Evolutionary conservation across 2,329 filamentous ascomycete genomes (phyloP).

Genomic region (Xylariaceae sp.): DNA sequence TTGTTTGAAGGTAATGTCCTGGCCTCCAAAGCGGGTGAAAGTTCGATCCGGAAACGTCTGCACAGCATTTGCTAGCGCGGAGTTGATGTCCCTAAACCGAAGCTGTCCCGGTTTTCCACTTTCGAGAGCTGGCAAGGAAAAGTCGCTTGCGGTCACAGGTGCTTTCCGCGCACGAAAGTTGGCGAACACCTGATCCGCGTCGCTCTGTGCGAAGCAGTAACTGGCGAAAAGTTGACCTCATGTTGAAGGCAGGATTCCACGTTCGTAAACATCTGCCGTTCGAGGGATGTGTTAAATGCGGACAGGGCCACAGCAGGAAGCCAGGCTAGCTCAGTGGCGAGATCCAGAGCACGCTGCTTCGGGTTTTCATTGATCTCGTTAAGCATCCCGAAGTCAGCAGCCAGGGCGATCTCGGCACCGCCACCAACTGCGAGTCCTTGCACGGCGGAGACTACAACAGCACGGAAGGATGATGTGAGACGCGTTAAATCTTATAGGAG

Average conservation of each 20-base stretch:
- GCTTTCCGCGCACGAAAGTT: conserved; percentile 2
- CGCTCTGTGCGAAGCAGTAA: conserved; percentile 4
- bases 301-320: background rate
- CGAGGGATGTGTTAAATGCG: background rate
- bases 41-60: background rate
- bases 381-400: conserved; percentile 2
- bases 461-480: background rate
- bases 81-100: conserved; percentile 2
- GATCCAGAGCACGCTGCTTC: background rate
- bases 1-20: background rate
- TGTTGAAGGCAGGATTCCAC: background rate
- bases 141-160: background rate
- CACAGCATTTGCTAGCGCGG: background rate
- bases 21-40: background rate
- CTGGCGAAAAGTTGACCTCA: conserved; percentile 4
- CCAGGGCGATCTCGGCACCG: conserved; percentile 4
- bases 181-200: background rate
- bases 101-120: background rate
- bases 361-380: conserved; percentile 1
- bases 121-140: background rate
- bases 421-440: conserved; percentile 3
- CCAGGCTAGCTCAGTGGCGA: background rate
- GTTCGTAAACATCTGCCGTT: background rate
- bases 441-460: conserved; percentile 1
- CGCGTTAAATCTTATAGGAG: background rate